Evolutionary conservation across 139 green algal species (phyloP).

Genomic region (Picochlorum costavermella): DNA sequence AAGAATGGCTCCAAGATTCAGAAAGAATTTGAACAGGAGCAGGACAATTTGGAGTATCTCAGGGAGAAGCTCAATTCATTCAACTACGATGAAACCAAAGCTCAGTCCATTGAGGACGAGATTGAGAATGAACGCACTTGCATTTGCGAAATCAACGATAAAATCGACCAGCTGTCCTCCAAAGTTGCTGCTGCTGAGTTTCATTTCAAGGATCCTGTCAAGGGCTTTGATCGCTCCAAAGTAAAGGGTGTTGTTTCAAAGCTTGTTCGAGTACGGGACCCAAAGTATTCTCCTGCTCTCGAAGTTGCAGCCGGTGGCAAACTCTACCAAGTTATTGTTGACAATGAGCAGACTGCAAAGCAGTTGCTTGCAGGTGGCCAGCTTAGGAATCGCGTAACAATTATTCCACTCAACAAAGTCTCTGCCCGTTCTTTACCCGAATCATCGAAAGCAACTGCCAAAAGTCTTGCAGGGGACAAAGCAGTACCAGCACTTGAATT

Average conservation of each 20-base stretch:
- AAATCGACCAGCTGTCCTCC: constrained; percentile 44
- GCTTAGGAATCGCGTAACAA: constrained; percentile 81
- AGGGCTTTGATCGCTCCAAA: constrained; percentile 46
- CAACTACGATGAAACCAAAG: constrained; percentile 29
- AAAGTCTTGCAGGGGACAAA: constrained; percentile 18
- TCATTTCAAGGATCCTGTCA: constrained; percentile 66
- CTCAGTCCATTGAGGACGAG: constrained; percentile 34
- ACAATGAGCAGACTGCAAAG: constrained; percentile 73
- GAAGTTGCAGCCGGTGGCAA: constrained; percentile 91
- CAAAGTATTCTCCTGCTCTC: constrained; percentile 60
- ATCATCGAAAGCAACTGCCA: constrained; percentile 3
- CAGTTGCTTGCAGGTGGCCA: constrained; percentile 73
- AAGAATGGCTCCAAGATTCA: constrained; percentile 58
- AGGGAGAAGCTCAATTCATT: constrained; percentile 21
- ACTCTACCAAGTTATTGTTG: constrained; percentile 87
- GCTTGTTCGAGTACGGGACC: constrained; percentile 72
- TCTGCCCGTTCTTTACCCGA: neutral
- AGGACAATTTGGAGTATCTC: constrained; percentile 38
- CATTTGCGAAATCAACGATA: constrained; percentile 36
- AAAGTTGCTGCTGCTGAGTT: constrained; percentile 58
- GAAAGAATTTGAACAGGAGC: constrained; percentile 48
- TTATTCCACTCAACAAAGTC: constrained; percentile 97
- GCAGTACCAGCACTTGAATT: constrained; percentile 71
- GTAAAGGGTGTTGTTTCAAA: constrained; percentile 80
- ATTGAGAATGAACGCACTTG: constrained; percentile 21